Evolutionary conservation across 176 grass and related monocot species (phyloP).

Genomic region (Cenchrus purpureus): DNA sequence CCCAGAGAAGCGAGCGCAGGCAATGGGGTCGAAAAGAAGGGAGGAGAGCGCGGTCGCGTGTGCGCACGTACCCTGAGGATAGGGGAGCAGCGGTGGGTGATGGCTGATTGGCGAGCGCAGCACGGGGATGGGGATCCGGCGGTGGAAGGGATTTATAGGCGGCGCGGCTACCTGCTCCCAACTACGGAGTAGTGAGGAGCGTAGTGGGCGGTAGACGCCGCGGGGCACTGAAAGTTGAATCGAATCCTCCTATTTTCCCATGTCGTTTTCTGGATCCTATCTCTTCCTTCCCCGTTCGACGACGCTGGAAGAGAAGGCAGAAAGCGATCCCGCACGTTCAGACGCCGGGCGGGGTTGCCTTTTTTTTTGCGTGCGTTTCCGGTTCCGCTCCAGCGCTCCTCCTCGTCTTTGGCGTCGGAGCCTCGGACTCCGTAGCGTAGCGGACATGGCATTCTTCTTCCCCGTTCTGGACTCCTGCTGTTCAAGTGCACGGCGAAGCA

Average conservation of each 20-base stretch:
- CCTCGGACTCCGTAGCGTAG: background rate
- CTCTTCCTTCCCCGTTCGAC: background rate
- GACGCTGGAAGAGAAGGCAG: background rate
- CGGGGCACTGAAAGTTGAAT: constrained; percentile 11
- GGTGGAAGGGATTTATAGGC: constrained; percentile 39
- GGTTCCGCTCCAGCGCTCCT: too few relatives aligned
- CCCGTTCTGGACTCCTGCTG: background rate
- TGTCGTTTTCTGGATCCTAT: background rate
- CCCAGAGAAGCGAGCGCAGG: background rate
- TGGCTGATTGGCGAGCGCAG: background rate
- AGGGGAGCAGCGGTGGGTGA: background rate
- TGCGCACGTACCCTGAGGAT: constrained; percentile 25
- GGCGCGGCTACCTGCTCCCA: background rate
- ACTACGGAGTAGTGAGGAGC: background rate
- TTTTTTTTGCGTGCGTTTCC: background rate
- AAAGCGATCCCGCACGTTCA: background rate
- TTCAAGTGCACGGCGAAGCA: background rate
- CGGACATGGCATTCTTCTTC: background rate
- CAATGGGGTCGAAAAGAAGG: background rate
- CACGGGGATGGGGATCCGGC: constrained; percentile 1
- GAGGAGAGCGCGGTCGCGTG: background rate
- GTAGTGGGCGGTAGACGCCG: background rate
- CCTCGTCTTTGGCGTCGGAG: background rate
- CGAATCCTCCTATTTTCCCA: background rate
- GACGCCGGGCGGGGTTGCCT: background rate